phyloP scores from a whole-genome alignment of 2,329 filamentous ascomycete species.

The Paraphoma sp. region DNA sequence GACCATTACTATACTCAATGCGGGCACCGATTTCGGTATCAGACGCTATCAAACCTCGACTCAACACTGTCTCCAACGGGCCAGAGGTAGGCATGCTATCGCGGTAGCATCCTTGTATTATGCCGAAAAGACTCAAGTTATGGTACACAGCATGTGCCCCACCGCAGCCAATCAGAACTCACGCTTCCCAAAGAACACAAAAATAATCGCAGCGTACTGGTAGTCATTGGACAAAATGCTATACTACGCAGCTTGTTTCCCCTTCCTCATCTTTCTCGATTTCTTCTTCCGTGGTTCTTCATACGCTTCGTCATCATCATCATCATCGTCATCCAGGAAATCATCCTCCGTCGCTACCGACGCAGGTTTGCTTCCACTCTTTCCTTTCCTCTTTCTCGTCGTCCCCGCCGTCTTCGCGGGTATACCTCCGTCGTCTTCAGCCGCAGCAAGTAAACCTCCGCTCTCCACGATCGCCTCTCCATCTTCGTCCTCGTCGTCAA shows the following conservation, averaged over 20 bases:
- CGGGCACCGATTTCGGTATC: too few species aligned
- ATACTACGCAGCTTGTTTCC: conserved; percentile 8
- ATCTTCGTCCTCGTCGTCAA: conserved; percentile 24
- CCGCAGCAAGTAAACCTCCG: conserved; percentile 9
- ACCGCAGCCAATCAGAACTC: too few species aligned
- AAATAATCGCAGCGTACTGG: not conserved
- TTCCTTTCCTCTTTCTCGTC: conserved; percentile 30
- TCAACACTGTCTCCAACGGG: too few species aligned
- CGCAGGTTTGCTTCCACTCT: conserved; percentile 15
- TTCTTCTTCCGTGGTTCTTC: conserved; percentile 40
- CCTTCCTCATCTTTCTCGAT: conserved; percentile 20
- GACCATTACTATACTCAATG: too few species aligned
- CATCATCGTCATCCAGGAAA: conserved; percentile 6
- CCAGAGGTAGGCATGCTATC: too few species aligned
- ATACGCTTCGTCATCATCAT: conserved; percentile 31
- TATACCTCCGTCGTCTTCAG: conserved; percentile 5
- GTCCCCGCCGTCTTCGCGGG: conserved; percentile 7
- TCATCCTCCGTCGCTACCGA: conserved; percentile 20
- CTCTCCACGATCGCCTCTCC: conserved; percentile 15
- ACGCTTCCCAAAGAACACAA: too few species aligned
- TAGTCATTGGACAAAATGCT: conserved; percentile 1
- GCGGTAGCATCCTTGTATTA: too few species aligned
- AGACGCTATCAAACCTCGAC: too few species aligned
- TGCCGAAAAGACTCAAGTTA: too few species aligned
- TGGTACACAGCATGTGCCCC: too few species aligned